Conservation (phyloP, 1,139 yeast genomes). For the Zhuliangozyma parablackwelliae region DNA sequence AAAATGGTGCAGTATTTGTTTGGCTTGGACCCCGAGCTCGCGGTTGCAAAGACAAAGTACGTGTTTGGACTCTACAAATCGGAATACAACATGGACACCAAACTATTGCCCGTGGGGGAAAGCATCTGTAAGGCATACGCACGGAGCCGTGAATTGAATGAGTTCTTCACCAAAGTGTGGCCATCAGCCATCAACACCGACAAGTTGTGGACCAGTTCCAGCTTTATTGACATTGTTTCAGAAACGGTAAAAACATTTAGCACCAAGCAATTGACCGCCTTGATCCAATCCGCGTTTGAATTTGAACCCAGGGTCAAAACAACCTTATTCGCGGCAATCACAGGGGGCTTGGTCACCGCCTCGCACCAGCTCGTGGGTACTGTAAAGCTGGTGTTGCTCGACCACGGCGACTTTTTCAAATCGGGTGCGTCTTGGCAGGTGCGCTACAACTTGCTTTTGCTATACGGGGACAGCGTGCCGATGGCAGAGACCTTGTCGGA, state of each 20-base stretch:
- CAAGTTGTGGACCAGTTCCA: conserved; percentile 21
- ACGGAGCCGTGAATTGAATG: conserved; percentile 55
- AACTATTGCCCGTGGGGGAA: conserved; percentile 22
- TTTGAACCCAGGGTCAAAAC: conserved; percentile 9
- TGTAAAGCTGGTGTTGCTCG: conserved; percentile 12
- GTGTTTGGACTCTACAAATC: conserved; percentile 17
- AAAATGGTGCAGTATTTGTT: conserved; percentile 39
- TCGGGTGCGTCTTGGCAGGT: conserved; percentile 36
- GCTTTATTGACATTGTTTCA: conserved; percentile 35
- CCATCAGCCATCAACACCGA: conserved; percentile 22
- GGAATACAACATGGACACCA: conserved; percentile 5
- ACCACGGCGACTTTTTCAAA: conserved; percentile 9
- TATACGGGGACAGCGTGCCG: conserved; percentile 39
- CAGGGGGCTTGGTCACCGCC: conserved; percentile 34
- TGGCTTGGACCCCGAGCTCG: conserved; percentile 48
- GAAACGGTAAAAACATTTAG: conserved; percentile 41
- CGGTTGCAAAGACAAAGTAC: conserved; percentile 32
- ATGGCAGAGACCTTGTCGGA: too few species aligned
- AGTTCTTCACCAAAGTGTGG: conserved; percentile 49
- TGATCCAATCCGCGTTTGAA: conserved; percentile 11
- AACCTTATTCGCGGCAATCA: conserved; percentile 30
- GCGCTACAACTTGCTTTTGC: conserved; percentile 42
- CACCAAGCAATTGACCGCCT: conserved; percentile 33
- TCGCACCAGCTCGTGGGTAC: conserved; percentile 17
- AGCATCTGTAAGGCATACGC: conserved; percentile 45